Conservation (phyloP, 352 stramenopile genomes). For the Globisporangium splendens region DNA sequence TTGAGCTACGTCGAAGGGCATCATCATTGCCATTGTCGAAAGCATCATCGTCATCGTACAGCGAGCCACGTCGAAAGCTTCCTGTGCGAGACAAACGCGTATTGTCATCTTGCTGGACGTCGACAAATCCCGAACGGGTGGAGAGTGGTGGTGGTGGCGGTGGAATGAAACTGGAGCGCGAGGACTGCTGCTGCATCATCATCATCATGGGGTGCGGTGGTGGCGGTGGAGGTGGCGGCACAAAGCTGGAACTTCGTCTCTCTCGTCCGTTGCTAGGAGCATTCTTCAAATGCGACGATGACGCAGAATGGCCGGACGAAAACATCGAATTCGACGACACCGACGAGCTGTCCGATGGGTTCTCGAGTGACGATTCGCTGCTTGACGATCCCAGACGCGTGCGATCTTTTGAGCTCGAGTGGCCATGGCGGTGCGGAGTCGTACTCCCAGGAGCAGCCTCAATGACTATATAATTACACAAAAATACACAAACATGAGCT, state of each 20-base stretch:
- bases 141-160: slow-evolving; percentile 12
- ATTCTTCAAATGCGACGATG: slow-evolving; percentile 23
- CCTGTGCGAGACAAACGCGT: slow-evolving; percentile 44
- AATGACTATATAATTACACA: slow-evolving; percentile 35
- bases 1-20: slow-evolving; percentile 18
- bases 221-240: slow-evolving; percentile 18
- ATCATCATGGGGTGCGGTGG: slow-evolving; percentile 10
- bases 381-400: slow-evolving; percentile 34
- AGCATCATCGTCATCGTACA: slow-evolving; percentile 25
- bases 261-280: slow-evolving; percentile 3
- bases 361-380: slow-evolving; percentile 29
- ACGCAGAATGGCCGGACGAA: slow-evolving; percentile 42
- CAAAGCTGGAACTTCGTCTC: slow-evolving; percentile 15
- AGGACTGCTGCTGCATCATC: slow-evolving; percentile 7
- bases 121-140: slow-evolving; percentile 12
- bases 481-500: slow-evolving; percentile 5
- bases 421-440: slow-evolving; percentile 10
- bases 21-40: slow-evolving; percentile 26
- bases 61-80: slow-evolving; percentile 47
- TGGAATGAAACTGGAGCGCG: slow-evolving; percentile 7
- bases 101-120: slow-evolving; percentile 7
- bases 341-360: slow-evolving; percentile 52
- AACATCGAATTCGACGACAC: slow-evolving; percentile 36
- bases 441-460: slow-evolving; percentile 19
- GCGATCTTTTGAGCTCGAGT: slow-evolving; percentile 20